Evolutionary conservation across 1,284 basidiomycete species (phyloP).

Genomic region (Psilocybe mexicana): DNA sequence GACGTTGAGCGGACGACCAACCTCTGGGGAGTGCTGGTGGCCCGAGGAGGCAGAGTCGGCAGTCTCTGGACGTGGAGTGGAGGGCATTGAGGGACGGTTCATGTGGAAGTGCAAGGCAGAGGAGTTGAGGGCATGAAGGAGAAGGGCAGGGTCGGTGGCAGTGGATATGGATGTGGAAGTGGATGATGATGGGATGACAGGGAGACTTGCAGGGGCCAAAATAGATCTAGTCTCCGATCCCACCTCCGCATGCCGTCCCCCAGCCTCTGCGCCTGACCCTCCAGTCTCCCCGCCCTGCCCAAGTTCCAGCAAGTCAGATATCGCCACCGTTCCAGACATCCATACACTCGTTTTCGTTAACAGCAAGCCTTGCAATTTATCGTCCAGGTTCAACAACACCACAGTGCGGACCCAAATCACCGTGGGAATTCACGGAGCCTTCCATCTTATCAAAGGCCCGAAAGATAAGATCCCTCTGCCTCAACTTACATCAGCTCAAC

Average conservation of each 20-base stretch:
- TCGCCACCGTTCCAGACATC: conserved; percentile 15
- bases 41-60: conserved; percentile 22
- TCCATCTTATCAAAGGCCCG: not conserved
- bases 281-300: conserved; percentile 4
- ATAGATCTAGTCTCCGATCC: conserved; percentile 31
- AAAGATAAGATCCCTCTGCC: too few species aligned
- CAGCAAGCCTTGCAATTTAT: conserved; percentile 1
- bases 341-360: not conserved
- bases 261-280: conserved; percentile 12
- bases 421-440: conserved; percentile 16
- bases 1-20: conserved; percentile 66
- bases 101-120: conserved; percentile 20
- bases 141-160: conserved; percentile 22
- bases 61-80: conserved; percentile 34
- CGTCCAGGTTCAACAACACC: conserved; percentile 6
- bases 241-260: conserved; percentile 22
- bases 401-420: conserved; percentile 16
- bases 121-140: conserved; percentile 19
- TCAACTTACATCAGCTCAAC: too few species aligned
- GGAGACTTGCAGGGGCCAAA: conserved; percentile 27
- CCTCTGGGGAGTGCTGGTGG: conserved; percentile 32
- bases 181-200: conserved; percentile 22
- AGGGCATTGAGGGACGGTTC: conserved; percentile 33
- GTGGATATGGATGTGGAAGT: conserved; percentile 7
- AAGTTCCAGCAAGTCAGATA: conserved; percentile 5